Conservation (phyloP, 2,329 filamentous ascomycete species). For the Niveomyces coronatus region DNA sequence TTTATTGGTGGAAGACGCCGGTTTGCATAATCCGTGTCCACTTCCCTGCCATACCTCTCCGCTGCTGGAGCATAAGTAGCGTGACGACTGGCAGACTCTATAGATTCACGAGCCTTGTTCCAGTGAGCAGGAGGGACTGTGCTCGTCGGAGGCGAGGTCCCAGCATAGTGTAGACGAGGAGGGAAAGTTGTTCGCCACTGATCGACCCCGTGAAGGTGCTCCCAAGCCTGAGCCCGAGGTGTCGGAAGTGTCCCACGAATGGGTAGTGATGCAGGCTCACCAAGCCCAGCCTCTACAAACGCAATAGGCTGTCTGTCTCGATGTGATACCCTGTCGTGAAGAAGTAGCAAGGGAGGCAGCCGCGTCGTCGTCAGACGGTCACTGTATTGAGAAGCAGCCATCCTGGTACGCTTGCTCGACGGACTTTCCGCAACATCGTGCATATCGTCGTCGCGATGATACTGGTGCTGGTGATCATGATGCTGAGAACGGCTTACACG, state of each 20-base stretch:
- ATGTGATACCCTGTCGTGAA: constrained; percentile 1
- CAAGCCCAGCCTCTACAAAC: too few relatives aligned
- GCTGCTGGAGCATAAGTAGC: too few relatives aligned
- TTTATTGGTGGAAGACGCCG: constrained; percentile 17
- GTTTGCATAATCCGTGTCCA: not conserved
- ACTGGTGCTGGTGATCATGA: constrained; percentile 1
- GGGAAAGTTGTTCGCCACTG: too few relatives aligned
- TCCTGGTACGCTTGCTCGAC: constrained; percentile 16
- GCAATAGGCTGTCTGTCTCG: constrained; percentile 3
- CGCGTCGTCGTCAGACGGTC: constrained; percentile 4
- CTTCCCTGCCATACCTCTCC: too few relatives aligned
- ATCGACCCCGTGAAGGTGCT: too few relatives aligned
- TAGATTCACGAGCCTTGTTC: too few relatives aligned
- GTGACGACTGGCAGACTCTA: too few relatives aligned
- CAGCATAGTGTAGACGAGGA: too few relatives aligned
- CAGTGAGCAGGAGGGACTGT: too few relatives aligned
- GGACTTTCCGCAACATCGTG: constrained; percentile 12
- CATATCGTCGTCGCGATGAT: constrained; percentile 3
- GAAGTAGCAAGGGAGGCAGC: constrained; percentile 6
- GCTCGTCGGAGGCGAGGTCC: constrained; percentile 1
- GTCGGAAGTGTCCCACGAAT: too few relatives aligned
- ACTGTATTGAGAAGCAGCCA: constrained; percentile 7
- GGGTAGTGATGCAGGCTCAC: too few relatives aligned
- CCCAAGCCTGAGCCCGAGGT: too few relatives aligned
- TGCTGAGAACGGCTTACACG: not conserved